Conservation (phyloP, 2,329 filamentous ascomycete species). For the Dissoconium aciculare region DNA sequence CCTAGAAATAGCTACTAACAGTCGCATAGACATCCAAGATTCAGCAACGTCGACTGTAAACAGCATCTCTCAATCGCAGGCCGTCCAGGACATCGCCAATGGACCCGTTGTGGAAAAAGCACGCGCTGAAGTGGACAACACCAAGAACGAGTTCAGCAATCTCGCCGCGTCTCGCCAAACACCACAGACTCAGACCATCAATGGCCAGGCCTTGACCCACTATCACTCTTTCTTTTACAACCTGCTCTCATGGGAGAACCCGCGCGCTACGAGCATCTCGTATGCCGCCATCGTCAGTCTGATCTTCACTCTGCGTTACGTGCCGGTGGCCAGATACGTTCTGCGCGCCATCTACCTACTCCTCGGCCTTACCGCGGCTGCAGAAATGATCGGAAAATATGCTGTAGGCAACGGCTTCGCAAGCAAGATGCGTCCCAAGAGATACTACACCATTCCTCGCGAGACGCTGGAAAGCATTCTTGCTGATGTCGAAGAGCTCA, state of each 20-base stretch:
- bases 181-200: slow-evolving; percentile 40
- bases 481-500: slow-evolving; percentile 48
- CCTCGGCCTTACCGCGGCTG: slow-evolving; percentile 42
- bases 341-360: slow-evolving; percentile 46
- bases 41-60: slow-evolving; percentile 35
- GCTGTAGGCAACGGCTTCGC: slow-evolving; percentile 44
- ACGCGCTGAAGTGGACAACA: slow-evolving; percentile 41
- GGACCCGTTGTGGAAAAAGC: slow-evolving; percentile 43
- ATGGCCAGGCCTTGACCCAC: slow-evolving; percentile 48
- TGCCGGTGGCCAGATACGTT: slow-evolving; percentile 46
- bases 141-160: slow-evolving; percentile 42
- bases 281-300: slow-evolving; percentile 41
- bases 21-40: slow-evolving; percentile 37
- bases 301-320: slow-evolving; percentile 49
- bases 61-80: slow-evolving; percentile 34
- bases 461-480: slow-evolving; percentile 46
- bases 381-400: slow-evolving; percentile 42
- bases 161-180: slow-evolving; percentile 40
- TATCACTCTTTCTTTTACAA: slow-evolving; percentile 55
- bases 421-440: slow-evolving; percentile 45
- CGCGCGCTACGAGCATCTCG: slow-evolving; percentile 46
- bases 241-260: slow-evolving; percentile 52
- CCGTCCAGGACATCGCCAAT: slow-evolving; percentile 35
- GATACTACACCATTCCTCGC: slow-evolving; percentile 52
- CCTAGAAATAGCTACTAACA: too few species aligned